Percentiles rank a stretch among this genome's conserved stretches.
Conservation (phyloP, 805 yeast genomes). For the Candida anglica region DNA sequence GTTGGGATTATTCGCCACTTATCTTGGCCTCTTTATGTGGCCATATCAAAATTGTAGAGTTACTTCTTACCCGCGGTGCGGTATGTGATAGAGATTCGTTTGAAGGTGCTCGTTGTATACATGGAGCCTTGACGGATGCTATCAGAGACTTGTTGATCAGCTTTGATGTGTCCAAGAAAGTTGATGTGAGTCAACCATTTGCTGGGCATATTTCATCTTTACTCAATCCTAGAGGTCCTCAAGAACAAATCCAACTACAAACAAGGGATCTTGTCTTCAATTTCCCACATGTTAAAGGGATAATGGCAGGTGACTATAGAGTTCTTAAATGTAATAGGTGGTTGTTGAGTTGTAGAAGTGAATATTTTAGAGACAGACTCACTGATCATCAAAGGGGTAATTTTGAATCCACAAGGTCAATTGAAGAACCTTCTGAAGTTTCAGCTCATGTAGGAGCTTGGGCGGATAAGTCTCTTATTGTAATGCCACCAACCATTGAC, state of each 20-base stretch:
- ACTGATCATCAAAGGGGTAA: no score
- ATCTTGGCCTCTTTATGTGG: constrained; percentile 75
- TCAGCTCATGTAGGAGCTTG: no score
- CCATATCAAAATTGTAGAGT: constrained; percentile 58
- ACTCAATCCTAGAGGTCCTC: constrained; percentile 21
- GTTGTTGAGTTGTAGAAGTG: constrained; percentile 31
- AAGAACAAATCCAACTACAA: constrained; percentile 15
- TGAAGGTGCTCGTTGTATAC: constrained; percentile 71
- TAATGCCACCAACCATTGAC: no score
- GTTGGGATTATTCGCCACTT: constrained; percentile 73
- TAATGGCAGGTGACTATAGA: constrained; percentile 8
- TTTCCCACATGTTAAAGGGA: constrained; percentile 15
- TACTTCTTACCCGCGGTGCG: constrained; percentile 63
- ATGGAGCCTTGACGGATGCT: constrained; percentile 70
- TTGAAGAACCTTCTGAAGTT: no score
- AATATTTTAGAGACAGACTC: constrained; percentile 18
- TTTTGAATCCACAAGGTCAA: no score
- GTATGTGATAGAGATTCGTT: constrained; percentile 77
- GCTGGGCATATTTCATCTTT: constrained; percentile 63
- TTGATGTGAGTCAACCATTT: constrained; percentile 67
- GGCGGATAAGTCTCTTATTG: no score
- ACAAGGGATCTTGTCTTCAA: constrained; percentile 27
- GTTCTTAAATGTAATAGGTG: constrained; percentile 23
- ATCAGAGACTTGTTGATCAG: constrained; percentile 56
- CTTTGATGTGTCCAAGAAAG: constrained; percentile 64